Conservation (phyloP, 805 yeast species). For the Yarrowia porcina region DNA sequence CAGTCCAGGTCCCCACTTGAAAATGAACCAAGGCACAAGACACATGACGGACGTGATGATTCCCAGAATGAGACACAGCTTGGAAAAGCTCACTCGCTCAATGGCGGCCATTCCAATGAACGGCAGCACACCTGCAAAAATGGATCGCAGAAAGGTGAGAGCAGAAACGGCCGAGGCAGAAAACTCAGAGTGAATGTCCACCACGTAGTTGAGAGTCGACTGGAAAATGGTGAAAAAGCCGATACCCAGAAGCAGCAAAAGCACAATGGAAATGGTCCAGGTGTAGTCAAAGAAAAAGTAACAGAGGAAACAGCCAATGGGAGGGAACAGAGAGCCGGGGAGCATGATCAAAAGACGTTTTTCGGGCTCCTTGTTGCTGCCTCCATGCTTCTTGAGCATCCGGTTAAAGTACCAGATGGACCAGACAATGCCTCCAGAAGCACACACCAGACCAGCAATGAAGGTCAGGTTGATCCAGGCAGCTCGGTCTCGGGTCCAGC, state of each 20-base stretch:
- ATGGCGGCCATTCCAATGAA: conserved; percentile 14
- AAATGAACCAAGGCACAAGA: conserved; percentile 3
- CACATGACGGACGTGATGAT: conserved; percentile 4
- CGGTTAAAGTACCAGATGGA: conserved; percentile 22
- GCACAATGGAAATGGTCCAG: conserved; percentile 18
- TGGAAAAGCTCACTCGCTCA: background rate
- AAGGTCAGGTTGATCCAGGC: conserved; percentile 26
- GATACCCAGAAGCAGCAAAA: conserved; percentile 24
- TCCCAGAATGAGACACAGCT: conserved; percentile 9
- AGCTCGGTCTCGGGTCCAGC: conserved; percentile 19
- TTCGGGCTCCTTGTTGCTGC: conserved; percentile 27
- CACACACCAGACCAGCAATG: conserved; percentile 28
- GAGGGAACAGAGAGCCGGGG: conserved; percentile 26
- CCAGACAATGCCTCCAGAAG: conserved; percentile 18
- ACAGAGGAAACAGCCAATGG: conserved; percentile 27
- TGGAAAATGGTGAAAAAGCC: conserved; percentile 29
- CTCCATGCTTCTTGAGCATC: conserved; percentile 22
- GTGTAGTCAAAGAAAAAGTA: background rate
- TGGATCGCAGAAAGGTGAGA: conserved; percentile 26
- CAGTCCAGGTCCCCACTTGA: background rate
- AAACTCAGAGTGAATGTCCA: conserved; percentile 27
- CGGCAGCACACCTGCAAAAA: conserved; percentile 28
- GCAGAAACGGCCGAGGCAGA: conserved; percentile 28
- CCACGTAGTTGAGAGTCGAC: conserved; percentile 27
- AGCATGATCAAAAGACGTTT: conserved; percentile 27